Conservation (phyloP, 2,329 filamentous ascomycete species). For the Diaporthe nobilis region DNA sequence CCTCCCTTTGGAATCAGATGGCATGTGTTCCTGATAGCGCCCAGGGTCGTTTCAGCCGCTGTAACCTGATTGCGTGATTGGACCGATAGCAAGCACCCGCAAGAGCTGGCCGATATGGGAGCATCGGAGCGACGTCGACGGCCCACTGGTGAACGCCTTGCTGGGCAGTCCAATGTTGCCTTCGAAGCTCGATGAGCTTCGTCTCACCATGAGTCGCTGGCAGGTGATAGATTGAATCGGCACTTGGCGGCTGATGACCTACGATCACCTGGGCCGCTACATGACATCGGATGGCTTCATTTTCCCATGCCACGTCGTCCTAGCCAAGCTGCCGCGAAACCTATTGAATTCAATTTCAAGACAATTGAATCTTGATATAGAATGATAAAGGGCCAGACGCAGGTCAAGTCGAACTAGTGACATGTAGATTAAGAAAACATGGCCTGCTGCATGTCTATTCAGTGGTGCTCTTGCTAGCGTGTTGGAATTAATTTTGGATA, state of each 20-base stretch:
- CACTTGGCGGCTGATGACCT: conserved; percentile 21
- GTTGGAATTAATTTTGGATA: neutral
- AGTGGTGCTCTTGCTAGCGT: conserved; percentile 32
- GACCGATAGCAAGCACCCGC: conserved; percentile 5
- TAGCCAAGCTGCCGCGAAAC: neutral
- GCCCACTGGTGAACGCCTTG: conserved; percentile 1
- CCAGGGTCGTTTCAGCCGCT: conserved; percentile 1
- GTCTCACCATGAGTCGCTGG: conserved; percentile 21
- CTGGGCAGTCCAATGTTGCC: conserved; percentile 17
- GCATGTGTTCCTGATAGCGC: conserved; percentile 1
- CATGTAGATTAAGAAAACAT: conserved; percentile 10
- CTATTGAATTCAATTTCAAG: neutral
- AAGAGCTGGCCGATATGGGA: conserved; percentile 21
- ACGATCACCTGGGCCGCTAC: neutral
- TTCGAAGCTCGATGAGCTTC: neutral
- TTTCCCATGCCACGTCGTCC: neutral
- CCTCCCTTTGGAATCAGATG: neutral
- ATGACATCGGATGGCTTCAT: neutral
- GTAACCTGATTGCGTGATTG: conserved; percentile 8
- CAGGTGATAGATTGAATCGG: conserved; percentile 8
- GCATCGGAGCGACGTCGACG: conserved; percentile 20
- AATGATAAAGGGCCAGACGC: neutral
- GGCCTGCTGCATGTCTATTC: conserved; percentile 32
- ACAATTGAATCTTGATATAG: neutral
- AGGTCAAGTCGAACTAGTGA: neutral